A percentile compares a stretch with the other conserved stretches of the same genome.
phyloP scores from a whole-genome alignment of 306 rosid genomes.

The Spatholobus suberectus region DNA sequence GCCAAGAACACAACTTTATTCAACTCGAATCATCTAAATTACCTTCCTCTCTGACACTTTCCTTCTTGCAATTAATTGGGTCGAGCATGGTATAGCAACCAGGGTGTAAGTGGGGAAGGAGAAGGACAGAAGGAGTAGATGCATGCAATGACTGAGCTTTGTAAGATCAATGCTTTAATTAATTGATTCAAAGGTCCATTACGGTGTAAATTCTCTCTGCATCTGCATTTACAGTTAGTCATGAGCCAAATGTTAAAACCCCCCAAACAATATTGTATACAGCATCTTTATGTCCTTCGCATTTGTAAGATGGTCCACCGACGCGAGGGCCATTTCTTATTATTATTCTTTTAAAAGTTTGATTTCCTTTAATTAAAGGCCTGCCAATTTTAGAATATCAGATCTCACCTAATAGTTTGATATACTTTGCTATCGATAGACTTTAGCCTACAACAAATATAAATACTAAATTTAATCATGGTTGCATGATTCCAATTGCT shows the following conservation, averaged over 20 bases:
- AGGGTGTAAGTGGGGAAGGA: background rate
- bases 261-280: background rate
- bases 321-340: background rate
- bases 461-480: background rate
- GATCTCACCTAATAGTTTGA: background rate
- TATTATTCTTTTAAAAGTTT: background rate
- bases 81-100: background rate
- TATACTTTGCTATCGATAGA: background rate
- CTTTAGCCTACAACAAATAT: background rate
- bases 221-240: background rate
- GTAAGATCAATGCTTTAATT: background rate
- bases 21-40: background rate
- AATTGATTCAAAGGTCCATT: conserved; percentile 16
- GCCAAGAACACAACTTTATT: conserved; percentile 16
- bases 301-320: background rate
- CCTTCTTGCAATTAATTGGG: conserved; percentile 29
- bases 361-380: background rate
- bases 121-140: conserved; percentile 28
- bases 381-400: background rate
- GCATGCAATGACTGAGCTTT: conserved; percentile 22
- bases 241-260: background rate
- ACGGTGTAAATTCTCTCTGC: conserved; percentile 22
- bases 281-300: too few species aligned
- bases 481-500: background rate
- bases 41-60: conserved; percentile 39